Conservation (phyloP, 192 early-diverging fungal genomes). For the Mortierella alpina region DNA sequence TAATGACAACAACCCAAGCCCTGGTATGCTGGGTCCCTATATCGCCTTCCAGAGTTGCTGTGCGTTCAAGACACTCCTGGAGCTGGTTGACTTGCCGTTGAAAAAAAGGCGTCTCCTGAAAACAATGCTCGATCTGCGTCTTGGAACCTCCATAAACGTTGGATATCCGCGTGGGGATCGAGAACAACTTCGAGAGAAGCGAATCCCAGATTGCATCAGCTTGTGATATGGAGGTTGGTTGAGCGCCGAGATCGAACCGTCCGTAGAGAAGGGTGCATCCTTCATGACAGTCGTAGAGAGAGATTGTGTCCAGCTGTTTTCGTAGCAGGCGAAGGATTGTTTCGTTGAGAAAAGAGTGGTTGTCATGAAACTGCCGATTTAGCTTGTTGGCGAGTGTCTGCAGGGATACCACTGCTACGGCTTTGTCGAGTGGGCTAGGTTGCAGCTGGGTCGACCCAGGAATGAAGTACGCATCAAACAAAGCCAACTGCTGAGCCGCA, state of each 20-base stretch:
- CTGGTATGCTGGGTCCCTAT: neutral
- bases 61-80: conserved; percentile 2
- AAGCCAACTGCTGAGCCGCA: conserved; percentile 12
- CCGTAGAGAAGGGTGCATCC: neutral
- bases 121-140: conserved; percentile 15
- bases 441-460: neutral
- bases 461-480: conserved; percentile 42
- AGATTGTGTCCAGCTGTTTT: conserved; percentile 4
- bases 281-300: conserved; percentile 18
- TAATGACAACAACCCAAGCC: conserved; percentile 9
- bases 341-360: conserved; percentile 41
- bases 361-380: conserved; percentile 28
- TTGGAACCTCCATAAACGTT: conserved; percentile 27
- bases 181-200: conserved; percentile 33
- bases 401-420: conserved; percentile 17
- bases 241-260: too few relatives aligned
- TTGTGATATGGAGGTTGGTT: too few relatives aligned
- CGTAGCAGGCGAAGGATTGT: conserved; percentile 33
- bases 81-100: conserved; percentile 18
- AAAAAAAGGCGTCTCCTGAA: conserved; percentile 29
- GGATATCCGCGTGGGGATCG: conserved; percentile 33
- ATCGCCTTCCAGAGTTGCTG: neutral
- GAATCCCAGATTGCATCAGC: conserved; percentile 21
- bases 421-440: neutral
- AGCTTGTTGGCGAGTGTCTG: conserved; percentile 31